These are phyloP conservation scores for Pisolithus thermaeus DNA, from an alignment of 1,284 basidiomycete genomes.

Conservation along the genomic window DNA sequence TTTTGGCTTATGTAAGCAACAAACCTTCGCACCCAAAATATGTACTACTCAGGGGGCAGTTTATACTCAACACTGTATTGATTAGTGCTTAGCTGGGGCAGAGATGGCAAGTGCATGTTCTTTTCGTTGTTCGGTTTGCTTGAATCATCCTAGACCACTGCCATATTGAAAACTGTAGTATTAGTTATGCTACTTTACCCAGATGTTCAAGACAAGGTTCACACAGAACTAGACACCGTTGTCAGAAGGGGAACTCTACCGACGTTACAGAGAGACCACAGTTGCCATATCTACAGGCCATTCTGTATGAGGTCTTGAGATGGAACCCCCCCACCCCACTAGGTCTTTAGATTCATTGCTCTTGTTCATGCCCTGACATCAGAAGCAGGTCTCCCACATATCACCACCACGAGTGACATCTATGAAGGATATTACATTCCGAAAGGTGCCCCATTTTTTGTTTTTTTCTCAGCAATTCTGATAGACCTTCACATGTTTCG, in stretches of 20 bases:
- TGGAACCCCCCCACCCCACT: constrained; percentile 16
- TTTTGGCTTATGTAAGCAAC: no score
- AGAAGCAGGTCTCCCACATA: constrained; percentile 15
- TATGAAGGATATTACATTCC: constrained; percentile 8
- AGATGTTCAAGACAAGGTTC: constrained; percentile 23
- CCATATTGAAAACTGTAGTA: constrained; percentile 24
- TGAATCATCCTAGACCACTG: constrained; percentile 9
- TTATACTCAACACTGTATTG: no score
- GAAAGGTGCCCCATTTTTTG: constrained; percentile 4
- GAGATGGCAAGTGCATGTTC: neutral
- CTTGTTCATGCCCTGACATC: neutral
- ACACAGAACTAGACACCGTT: constrained; percentile 27
- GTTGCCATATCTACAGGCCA: constrained; percentile 28
- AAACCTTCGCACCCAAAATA: no score
- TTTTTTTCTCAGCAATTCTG: no score
- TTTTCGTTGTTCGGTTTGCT: neutral
- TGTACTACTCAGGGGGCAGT: no score
- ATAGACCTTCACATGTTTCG: no score
- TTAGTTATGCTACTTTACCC: constrained; percentile 30
- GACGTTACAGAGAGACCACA: constrained; percentile 19
- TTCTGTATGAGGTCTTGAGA: constrained; percentile 27
- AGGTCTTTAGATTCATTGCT: neutral
- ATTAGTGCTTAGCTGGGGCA: neutral
- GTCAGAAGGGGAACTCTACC: constrained; percentile 26
- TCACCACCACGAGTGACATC: constrained; percentile 16